Base-by-base conservation (phyloP, 202 grass and related monocot species). In the Brachypodium distachyon region DNA sequence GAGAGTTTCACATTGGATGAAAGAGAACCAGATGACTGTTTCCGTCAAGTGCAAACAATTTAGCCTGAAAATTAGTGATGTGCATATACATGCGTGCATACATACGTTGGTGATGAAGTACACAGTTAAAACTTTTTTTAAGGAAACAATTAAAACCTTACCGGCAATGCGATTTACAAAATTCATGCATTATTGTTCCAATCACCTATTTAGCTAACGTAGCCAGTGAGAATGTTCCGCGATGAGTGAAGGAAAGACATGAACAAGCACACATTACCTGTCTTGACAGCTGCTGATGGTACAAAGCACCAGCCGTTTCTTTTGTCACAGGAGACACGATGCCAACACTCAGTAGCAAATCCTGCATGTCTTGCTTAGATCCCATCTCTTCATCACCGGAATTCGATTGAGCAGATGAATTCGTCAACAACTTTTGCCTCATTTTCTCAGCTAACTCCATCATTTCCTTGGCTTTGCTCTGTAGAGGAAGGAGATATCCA, bases 381-480 rank as follows among this genome's bases (percentile, higher is more conserved):
- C 81, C 92, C 90, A 96, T 85, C 66, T 96, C 96, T 79, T 96
- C 96, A 74, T 99, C 92, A 81, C 82, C 85, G 26, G 92, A 78
- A 85, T 87, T 98, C 31, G 72, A 46, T 77, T 93, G 87, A 47
- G 74, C n/a, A 59, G 70, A 85, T 17, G 83, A 78, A 42, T 89
- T 90, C n/a, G 78, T 86, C 66, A 99, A 75, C 72, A 99, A 76
- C 78, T 99, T 99, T 54, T 88, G 85, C 67, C 92, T 87, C 96
- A 99, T 96, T 77, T 87, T 96, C 78, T 99, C 96, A n/a, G 90
- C 96, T 36, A 99, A 56, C 51, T 99, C 92, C 77, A 99, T 93
- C 96, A 99, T 99, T 47, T 99, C 96, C 92, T 96, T 99, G 70
- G 96, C 96, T 91, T 99, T 96, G 85, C 92, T 83, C 96, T 99